phyloP scores from a whole-genome alignment of 192 early-diverging fungal genomes.

The Umbelopsis sp. region DNA sequence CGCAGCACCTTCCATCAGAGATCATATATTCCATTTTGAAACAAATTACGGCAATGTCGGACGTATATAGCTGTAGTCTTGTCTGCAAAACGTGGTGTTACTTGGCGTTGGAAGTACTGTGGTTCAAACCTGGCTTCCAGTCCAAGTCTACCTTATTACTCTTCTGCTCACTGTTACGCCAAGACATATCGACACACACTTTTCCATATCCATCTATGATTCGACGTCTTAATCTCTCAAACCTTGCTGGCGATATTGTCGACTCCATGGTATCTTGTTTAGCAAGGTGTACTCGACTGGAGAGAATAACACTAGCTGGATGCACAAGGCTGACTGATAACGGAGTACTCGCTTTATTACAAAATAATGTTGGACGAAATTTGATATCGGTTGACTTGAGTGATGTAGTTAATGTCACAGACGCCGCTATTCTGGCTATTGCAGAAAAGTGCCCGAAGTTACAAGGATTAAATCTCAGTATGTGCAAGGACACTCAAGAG shows the following conservation, averaged over 20 bases:
- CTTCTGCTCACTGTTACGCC: slow-evolving; percentile 1
- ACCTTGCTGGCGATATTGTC: slow-evolving; percentile 41
- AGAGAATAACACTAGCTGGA: slow-evolving; percentile 53
- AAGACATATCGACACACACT: neutral
- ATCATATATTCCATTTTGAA: slow-evolving; percentile 53
- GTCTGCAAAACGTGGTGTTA: slow-evolving; percentile 57
- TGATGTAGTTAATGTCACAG: slow-evolving; percentile 47
- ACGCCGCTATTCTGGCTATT: slow-evolving; percentile 43
- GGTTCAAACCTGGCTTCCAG: slow-evolving; percentile 50
- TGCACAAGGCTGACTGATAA: slow-evolving; percentile 46
- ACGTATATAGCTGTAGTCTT: slow-evolving; percentile 47
- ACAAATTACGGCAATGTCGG: slow-evolving; percentile 40
- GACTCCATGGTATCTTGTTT: slow-evolving; percentile 42
- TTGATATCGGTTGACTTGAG: slow-evolving; percentile 56
- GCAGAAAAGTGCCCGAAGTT: slow-evolving; percentile 49
- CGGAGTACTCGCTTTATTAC: slow-evolving; percentile 46
- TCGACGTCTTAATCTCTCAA: slow-evolving; percentile 59
- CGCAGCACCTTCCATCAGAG: slow-evolving; percentile 49
- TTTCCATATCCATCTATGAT: slow-evolving; percentile 51
- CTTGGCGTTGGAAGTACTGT: slow-evolving; percentile 55
- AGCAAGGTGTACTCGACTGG: slow-evolving; percentile 46
- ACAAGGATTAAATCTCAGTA: slow-evolving; percentile 57
- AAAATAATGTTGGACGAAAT: slow-evolving; percentile 23
- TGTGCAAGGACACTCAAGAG: slow-evolving; percentile 37
- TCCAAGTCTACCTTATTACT: neutral